Evolutionary conservation across 2,329 filamentous ascomycete species (phyloP).

Genomic region (Drechslerella dactyloides): DNA sequence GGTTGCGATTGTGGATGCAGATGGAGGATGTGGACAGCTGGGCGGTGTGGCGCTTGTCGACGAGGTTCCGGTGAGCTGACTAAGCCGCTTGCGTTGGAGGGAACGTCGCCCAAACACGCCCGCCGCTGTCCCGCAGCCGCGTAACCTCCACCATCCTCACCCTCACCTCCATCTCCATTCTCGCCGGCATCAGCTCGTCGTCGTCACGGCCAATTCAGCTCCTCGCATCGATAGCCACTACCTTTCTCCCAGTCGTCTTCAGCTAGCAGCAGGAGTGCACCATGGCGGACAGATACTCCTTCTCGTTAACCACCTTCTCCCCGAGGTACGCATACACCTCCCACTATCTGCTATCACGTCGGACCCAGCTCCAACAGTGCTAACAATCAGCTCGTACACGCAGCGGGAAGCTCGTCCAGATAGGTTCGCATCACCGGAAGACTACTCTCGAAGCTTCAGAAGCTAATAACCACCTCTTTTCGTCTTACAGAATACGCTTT

Average conservation of each 20-base stretch:
- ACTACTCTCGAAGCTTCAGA: conserved; percentile 6
- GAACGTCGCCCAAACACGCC: conserved; percentile 30
- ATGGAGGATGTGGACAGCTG: neutral
- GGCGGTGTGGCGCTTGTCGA: neutral
- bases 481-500: conserved; percentile 84
- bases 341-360: conserved; percentile 30
- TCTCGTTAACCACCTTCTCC: conserved; percentile 99
- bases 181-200: conserved; percentile 9
- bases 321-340: conserved; percentile 79
- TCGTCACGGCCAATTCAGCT: conserved; percentile 20
- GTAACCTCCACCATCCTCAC: conserved; percentile 39
- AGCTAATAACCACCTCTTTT: conserved; percentile 11
- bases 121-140: conserved; percentile 35
- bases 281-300: conserved; percentile 99
- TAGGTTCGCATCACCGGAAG: conserved; percentile 67
- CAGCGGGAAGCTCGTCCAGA: conserved; percentile 98
- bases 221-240: conserved; percentile 11
- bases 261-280: conserved; percentile 52
- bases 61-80: conserved; percentile 17
- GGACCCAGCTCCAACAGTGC: conserved; percentile 27
- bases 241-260: neutral
- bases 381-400: conserved; percentile 49
- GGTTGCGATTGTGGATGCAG: neutral
- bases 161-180: conserved; percentile 11
- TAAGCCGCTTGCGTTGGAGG: conserved; percentile 44